Evolutionary conservation across 2,329 filamentous ascomycete species (phyloP).

Genomic region (Penicillium sp.): DNA sequence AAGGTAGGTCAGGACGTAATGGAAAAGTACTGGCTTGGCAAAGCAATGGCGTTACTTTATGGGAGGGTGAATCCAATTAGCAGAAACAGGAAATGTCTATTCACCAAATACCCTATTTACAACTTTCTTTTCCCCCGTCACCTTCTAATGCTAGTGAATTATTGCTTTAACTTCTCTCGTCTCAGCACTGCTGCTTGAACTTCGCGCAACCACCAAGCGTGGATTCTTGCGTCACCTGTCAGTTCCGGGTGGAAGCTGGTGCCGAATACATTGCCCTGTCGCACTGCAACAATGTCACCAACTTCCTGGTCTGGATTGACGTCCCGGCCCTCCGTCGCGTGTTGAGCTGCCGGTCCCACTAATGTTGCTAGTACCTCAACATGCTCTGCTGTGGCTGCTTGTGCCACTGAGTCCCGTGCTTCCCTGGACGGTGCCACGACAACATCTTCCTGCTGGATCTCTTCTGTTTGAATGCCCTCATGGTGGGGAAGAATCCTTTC

Average conservation of each 20-base stretch:
- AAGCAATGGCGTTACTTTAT: conserved; percentile 34
- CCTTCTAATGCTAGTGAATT: conserved; percentile 12
- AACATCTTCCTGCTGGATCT: conserved; percentile 49
- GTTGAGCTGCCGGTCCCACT: conserved; percentile 50
- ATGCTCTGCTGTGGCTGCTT: conserved; percentile 44
- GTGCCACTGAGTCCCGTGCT: conserved; percentile 46
- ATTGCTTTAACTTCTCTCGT: conserved; percentile 24
- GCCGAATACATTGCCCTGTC: conserved; percentile 86
- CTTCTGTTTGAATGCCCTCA: conserved; percentile 51
- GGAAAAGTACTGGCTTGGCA: conserved; percentile 22
- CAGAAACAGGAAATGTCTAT: conserved; percentile 29
- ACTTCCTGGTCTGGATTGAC: conserved; percentile 41
- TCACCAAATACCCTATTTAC: conserved; percentile 29
- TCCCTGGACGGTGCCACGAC: conserved; percentile 57
- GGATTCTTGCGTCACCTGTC: conserved; percentile 82
- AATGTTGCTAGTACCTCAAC: conserved; percentile 60
- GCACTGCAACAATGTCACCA: conserved; percentile 81
- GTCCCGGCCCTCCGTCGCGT: conserved; percentile 46
- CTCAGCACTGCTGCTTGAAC: conserved; percentile 50
- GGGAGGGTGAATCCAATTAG: conserved; percentile 30
- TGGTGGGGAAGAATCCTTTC: conserved; percentile 67
- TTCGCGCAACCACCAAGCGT: conserved; percentile 86
- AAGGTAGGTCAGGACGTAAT: conserved; percentile 40
- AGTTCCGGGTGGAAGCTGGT: conserved; percentile 96
- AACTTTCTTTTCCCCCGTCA: conserved; percentile 14